Evolutionary conservation across 345 rosid genomes (phyloP), one percentile per base, ranked within the genome.

Genomic region (Iberis pinnata): DNA sequence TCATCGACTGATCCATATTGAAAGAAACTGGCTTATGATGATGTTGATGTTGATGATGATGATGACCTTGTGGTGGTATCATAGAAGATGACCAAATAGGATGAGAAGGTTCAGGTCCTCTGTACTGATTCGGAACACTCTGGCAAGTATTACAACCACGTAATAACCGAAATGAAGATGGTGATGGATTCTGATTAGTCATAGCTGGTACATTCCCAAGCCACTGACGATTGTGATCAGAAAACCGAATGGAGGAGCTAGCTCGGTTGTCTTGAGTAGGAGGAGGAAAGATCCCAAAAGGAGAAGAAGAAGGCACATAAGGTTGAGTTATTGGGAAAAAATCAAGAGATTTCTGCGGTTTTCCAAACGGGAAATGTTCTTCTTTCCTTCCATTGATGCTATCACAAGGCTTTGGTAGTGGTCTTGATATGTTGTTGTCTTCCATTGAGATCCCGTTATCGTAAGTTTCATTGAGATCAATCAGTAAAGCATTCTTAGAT

Each of bases 101-200:
- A 55, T 42, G 75, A 65, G 70, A 47, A 43, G 74, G 63, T 65
- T 78, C 90, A 43, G 74, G 63, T 65, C 76, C 90, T 65, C 73
- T 71, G 60, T 66, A 66, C 46, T 71, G 78, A 29, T 47, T 76
- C 13, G 78, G 72, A 49, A 55, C 68, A 58, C 66, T 68, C 53
- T 74, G 78, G 77, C 82, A 75, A 3, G 79, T 52, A 43, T 63
- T 67, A 51, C 76, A 77, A 43, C 65, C 42, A 47, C 73, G 70
- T 15, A 76, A 41, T 43, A 56, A 38, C 65, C 63, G 71, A 39
- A 62, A 39, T 49, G 64, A 65, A 53, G 68, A 70, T 27, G 80
- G 57, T 51, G 68, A 70, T 27, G 80, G 57, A 69, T 48, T 69
- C 50, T 65, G 71, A 48, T 66, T 76, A 49, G 55, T 14, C 54